Evolutionary conservation across 768 basidiomycete species (phyloP).

Genomic region (Panaeolus papilionaceus): DNA sequence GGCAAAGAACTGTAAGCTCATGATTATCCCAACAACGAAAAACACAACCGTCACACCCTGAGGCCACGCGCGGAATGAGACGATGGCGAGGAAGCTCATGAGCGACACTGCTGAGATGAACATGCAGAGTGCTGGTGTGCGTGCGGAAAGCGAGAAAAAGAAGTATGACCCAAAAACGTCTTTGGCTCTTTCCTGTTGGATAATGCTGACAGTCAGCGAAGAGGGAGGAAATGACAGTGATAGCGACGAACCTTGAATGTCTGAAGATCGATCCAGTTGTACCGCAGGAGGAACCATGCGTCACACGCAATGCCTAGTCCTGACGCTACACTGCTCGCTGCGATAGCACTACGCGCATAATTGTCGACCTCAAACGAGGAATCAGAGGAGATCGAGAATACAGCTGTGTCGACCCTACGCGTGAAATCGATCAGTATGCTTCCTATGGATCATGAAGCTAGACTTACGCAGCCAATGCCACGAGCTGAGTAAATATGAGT

Average conservation of each 20-base stretch:
- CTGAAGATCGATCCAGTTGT: constrained; percentile 55
- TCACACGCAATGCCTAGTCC: constrained; percentile 70
- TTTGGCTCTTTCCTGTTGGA: constrained; percentile 47
- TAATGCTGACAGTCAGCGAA: not conserved
- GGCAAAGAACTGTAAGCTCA: constrained; percentile 72
- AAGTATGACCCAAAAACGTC: constrained; percentile 68
- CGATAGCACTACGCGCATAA: constrained; percentile 57
- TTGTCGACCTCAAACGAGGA: constrained; percentile 55
- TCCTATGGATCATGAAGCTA: not conserved
- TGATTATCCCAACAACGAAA: constrained; percentile 59
- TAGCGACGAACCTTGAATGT: constrained; percentile 59
- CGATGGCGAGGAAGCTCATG: constrained; percentile 62
- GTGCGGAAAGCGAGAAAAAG: constrained; percentile 72
- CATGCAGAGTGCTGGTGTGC: constrained; percentile 68
- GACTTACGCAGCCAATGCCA: constrained; percentile 63
- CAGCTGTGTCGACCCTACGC: constrained; percentile 54
- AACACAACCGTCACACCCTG: constrained; percentile 63
- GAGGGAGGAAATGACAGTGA: not conserved
- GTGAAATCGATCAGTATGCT: not conserved
- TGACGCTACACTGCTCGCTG: constrained; percentile 62
- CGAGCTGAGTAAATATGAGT: constrained; percentile 45
- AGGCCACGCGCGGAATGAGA: constrained; percentile 72
- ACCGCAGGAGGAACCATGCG: constrained; percentile 70
- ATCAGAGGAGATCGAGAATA: constrained; percentile 66
- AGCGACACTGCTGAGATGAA: constrained; percentile 61